A percentile compares a stretch with the other conserved stretches of the same genome.
Conservation (phyloP, 306 rosid species). For the Crotalaria pallida region DNA sequence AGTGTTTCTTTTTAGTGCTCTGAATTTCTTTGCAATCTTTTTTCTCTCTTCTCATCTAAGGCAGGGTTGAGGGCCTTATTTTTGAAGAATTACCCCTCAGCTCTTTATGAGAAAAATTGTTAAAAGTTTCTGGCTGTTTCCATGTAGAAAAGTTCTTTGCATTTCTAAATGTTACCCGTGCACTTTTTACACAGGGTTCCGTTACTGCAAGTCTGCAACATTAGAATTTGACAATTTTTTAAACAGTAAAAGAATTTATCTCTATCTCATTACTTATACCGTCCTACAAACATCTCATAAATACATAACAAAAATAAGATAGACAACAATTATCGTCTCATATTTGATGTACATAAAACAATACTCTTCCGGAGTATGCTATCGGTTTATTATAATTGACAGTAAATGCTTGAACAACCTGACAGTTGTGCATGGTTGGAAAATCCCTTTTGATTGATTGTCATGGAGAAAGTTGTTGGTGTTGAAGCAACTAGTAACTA, state of each 20-base stretch:
- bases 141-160: neutral
- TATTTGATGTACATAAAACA: too few species aligned
- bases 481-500: too few species aligned
- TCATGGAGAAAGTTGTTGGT: neutral
- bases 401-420: neutral
- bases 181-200: too few species aligned
- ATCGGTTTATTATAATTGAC: neutral
- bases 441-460: neutral
- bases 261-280: too few species aligned
- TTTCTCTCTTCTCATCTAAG: neutral
- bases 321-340: too few species aligned
- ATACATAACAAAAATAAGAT: too few species aligned
- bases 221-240: too few species aligned
- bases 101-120: neutral
- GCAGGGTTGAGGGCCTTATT: neutral
- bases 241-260: too few species aligned
- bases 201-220: too few species aligned
- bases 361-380: neutral
- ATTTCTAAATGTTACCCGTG: neutral
- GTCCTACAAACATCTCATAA: too few species aligned
- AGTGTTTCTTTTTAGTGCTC: neutral
- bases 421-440: slow-evolving; percentile 1
- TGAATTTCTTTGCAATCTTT: neutral
- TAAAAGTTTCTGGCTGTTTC: neutral
- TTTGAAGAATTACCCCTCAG: neutral